These are phyloP conservation scores for Jaminaea rosea DNA, from an alignment of 1,284 basidiomycete genomes.

Conservation along the genomic window DNA sequence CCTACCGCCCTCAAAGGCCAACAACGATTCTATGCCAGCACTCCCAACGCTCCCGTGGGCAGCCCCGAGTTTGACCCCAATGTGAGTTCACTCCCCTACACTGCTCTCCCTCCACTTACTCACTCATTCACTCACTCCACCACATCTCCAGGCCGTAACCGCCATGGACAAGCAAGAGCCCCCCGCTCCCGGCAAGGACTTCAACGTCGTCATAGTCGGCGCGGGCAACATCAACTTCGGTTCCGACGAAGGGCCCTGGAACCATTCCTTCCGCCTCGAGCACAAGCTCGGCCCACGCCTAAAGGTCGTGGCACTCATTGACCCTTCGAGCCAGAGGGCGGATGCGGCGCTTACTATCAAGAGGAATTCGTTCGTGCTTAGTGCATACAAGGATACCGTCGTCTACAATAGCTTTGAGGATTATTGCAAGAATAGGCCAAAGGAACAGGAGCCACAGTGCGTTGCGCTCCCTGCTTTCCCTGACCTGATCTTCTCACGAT, in stretches of 20 bases:
- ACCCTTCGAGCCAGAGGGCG: constrained; percentile 77
- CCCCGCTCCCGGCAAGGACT: constrained; percentile 42
- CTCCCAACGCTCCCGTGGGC: neutral
- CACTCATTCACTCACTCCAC: too few relatives aligned
- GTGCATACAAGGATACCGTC: constrained; percentile 82
- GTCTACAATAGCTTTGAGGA: constrained; percentile 82
- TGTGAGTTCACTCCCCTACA: too few relatives aligned
- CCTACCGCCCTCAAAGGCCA: too few relatives aligned
- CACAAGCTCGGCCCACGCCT: constrained; percentile 86
- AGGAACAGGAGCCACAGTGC: constrained; percentile 46
- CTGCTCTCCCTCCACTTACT: too few relatives aligned
- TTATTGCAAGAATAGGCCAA: constrained; percentile 53
- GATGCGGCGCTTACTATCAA: constrained; percentile 74
- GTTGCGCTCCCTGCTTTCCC: too few relatives aligned
- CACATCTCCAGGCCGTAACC: constrained; percentile 16
- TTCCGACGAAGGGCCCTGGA: constrained; percentile 46
- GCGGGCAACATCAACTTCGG: constrained; percentile 18
- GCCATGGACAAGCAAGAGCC: constrained; percentile 46
- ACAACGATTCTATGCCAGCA: neutral
- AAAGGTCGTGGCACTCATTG: constrained; percentile 88
- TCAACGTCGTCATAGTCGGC: constrained; percentile 45
- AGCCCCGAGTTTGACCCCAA: constrained; percentile 30
- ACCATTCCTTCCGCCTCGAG: constrained; percentile 37
- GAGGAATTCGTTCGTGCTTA: constrained; percentile 83
- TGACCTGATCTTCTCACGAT: too few relatives aligned